Base-by-base conservation (phyloP, 2,329 filamentous ascomycete species). In the Exophiala mesophila region DNA sequence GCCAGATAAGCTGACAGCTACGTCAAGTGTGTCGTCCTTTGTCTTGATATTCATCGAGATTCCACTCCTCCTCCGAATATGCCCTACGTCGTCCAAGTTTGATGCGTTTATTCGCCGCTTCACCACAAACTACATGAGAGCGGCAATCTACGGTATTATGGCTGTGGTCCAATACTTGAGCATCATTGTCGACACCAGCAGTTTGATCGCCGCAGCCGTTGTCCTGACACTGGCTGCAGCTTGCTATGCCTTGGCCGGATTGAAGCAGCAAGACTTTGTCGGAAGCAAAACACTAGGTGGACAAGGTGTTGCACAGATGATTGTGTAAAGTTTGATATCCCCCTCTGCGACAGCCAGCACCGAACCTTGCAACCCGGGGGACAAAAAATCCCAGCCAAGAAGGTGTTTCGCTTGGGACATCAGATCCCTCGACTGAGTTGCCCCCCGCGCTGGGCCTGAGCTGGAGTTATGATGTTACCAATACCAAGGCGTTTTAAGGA, bases 61-160 rank as follows among this genome's bases (percentile, higher is more conserved):
- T 13, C 92, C 92, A 19, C 82, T 97, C 46, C 85, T 98, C 44
- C 82, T 98, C 49, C 86, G 92, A 68, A 96, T 98, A 71, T 98
- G 92, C 72, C 92, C 92, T 45, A 98, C 92, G 4, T 97, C 90
- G 10, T 68, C 82, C 52, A 81, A 78, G 53, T 98, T 98, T 70
- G 92, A 98, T 65, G 72, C 70, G 54, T 83, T 88, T 63, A 90
- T 98, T 66, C 88, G 90, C 67, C 83, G 79, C 60, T 86, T 98
- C 72, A 88, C 88, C 52, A 94, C 89, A 46, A 97, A 96, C 73
- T 97, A 89, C 72, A 94, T 92, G 82, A 41, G 92, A 67, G 90
- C 90, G 15, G 84, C 73, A 44, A 83, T 94, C 62, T 98, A 98
- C 68, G 68, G 70, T 44, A 69, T 78, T 62, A 90, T 97, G 85